Conservation (phyloP, 805 yeast species). For the Lipomyces sp. region DNA sequence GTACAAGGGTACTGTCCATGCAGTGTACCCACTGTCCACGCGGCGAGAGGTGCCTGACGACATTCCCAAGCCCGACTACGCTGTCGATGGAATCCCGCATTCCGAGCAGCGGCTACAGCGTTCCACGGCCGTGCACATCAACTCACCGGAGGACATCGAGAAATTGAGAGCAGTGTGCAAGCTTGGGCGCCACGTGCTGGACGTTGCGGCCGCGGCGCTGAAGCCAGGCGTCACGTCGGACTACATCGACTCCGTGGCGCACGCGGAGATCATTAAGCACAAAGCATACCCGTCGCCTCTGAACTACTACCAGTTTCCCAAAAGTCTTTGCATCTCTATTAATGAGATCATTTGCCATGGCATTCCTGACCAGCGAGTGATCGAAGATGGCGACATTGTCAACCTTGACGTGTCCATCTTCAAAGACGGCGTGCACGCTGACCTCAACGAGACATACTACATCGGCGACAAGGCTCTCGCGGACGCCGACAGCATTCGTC, state of each 20-base stretch:
- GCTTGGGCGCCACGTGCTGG: slow-evolving; percentile 83
- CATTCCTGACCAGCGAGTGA: slow-evolving; percentile 83
- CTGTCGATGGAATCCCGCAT: slow-evolving; percentile 71
- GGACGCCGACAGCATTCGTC: slow-evolving; percentile 77
- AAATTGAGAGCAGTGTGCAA: slow-evolving; percentile 72
- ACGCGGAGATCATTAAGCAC: slow-evolving; percentile 81
- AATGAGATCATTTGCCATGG: slow-evolving; percentile 98
- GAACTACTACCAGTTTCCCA: slow-evolving; percentile 91
- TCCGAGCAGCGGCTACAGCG: slow-evolving; percentile 73
- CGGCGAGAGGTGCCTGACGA: slow-evolving; percentile 67
- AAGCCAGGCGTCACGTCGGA: slow-evolving; percentile 92
- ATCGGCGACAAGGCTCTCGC: slow-evolving; percentile 84
- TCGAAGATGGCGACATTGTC: slow-evolving; percentile 91
- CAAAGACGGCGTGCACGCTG: slow-evolving; percentile 88
- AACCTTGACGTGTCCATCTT: slow-evolving; percentile 85
- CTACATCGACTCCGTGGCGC: slow-evolving; percentile 81
- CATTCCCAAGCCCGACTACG: slow-evolving; percentile 79
- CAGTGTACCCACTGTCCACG: slow-evolving; percentile 77
- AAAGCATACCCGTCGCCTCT: slow-evolving; percentile 92
- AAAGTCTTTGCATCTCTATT: slow-evolving; percentile 86
- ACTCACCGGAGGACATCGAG: slow-evolving; percentile 65
- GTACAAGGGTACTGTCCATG: slow-evolving; percentile 71
- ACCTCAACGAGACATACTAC: slow-evolving; percentile 93
- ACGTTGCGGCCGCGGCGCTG: slow-evolving; percentile 77
- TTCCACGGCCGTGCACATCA: slow-evolving; percentile 59